Base-by-base conservation (phyloP, 306 rosid species). In the Prunus mira region DNA sequence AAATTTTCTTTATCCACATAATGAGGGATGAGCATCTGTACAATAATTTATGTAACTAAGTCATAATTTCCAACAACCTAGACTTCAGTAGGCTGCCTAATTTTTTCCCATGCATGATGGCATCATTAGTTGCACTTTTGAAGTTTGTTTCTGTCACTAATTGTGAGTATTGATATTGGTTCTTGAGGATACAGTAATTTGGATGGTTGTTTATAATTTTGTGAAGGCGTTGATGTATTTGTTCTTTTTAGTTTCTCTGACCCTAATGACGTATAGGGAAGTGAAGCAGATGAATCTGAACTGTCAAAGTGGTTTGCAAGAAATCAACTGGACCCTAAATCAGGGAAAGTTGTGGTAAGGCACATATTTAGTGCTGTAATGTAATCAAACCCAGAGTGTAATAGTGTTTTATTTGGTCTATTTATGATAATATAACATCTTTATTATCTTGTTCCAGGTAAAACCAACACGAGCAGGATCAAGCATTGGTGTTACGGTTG, bases 381-480 rank as follows among this genome's bases (percentile, higher is more conserved):
- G 77, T 17, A 19, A 72, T 20, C 56, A 58, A 22, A 69, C 61
- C 77, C 67, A 52, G 24, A 58, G 50, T 64, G 69, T 46, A 38
- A 65, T 52, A 77, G 41, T 60, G 82, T 79, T 6, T 71, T 80
- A 61, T 73, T 63, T 57, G 45, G 51, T 66, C 74, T 61, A 49
- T 28, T 68, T 73, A 38, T 61, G 15, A 63, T 55, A 38, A 65
- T 27, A 18, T 62, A 72, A 69, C 64, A 25, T 82, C 68, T 74
- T 62, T 52, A 67, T 41, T 28, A 27, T 68, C 28, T 32, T 43
- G 65, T 74, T 79, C 32, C 80, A 94, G 97, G 97, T 90, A 81
- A 92, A 94, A 88, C 98, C 98, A 87, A 84, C 88, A 62, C 89
- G 84, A 79, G 98, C 95, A 67, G 98, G 98, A 57, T 94, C 97